These are phyloP conservation scores for Claviceps maximensis DNA, from an alignment of 2,329 filamentous ascomycete species.

Conservation along the genomic window DNA sequence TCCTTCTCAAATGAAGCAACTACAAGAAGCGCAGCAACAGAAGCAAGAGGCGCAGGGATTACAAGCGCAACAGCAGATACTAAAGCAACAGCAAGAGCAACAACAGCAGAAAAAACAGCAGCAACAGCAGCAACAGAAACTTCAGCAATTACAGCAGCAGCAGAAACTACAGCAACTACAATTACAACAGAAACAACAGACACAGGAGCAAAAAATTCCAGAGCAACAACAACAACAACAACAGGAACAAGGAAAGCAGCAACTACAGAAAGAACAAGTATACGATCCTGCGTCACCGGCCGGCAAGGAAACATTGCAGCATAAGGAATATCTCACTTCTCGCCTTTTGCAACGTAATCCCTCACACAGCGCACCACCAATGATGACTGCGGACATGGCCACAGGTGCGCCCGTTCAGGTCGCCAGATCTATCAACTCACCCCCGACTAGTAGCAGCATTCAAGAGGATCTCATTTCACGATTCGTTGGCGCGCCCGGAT, in stretches of 20 bases:
- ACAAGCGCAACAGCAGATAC: neutral
- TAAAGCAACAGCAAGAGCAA: neutral
- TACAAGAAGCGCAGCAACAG: neutral
- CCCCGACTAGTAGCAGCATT: slow-evolving; percentile 20
- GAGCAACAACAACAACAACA: neutral
- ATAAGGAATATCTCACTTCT: slow-evolving; percentile 55
- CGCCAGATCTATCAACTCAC: slow-evolving; percentile 19
- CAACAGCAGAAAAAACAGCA: neutral
- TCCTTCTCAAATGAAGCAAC: slow-evolving; percentile 6
- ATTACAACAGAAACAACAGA: neutral
- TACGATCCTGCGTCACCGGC: slow-evolving; percentile 11
- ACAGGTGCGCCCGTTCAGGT: slow-evolving; percentile 26
- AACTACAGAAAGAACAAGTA: neutral
- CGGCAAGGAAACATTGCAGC: slow-evolving; percentile 31
- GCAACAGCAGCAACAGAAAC: neutral
- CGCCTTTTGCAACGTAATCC: slow-evolving; percentile 51
- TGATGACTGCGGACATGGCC: slow-evolving; percentile 47
- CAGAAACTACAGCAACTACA: neutral
- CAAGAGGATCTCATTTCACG: slow-evolving; percentile 42
- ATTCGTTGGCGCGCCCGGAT: slow-evolving; percentile 40
- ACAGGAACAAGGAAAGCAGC: neutral
- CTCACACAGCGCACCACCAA: slow-evolving; percentile 47
- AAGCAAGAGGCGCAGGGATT: neutral
- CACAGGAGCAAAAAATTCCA: neutral
- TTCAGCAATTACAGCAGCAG: neutral